Base-by-base conservation (phyloP, 2,329 filamentous ascomycete species). In the Diplodia sapinea region DNA sequence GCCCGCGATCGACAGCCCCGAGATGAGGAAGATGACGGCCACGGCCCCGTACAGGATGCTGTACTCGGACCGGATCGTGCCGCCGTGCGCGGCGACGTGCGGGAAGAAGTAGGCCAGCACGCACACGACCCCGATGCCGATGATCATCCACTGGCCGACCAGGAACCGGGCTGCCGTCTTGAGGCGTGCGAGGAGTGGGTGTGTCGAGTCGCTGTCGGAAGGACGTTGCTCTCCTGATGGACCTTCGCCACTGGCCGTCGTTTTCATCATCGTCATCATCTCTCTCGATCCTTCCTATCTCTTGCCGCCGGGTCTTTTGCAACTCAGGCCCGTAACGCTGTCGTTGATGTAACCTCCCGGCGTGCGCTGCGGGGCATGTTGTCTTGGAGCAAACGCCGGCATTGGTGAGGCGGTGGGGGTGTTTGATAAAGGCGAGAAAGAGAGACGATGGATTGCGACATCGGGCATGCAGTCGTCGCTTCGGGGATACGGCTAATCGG, bases 31-130 rank as follows among this genome's bases (percentile, higher is more conserved):
- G 51, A 68, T 68, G 66, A 68, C 33, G 51, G 66, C 66, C 4
- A 68, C 66, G 49, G 66, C 66, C 26, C 66, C 66, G 66, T 68
- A 68, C 36, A 68, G 66, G 51, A 68, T 64, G 57, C 57, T 63
- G 66, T 68, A 68, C 26, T 68, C 51, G 36, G 50, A 56, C 50
- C 66, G 57, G 57, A 68, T 68, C 50, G 31, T 15, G 26, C 66
- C 66, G 57, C 66, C 66, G 51, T 68, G 66, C 7, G 66, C 66
- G 12, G 66, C 66, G 50, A 68, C 51, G 51, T 47, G 40, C 4
- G 66, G 66, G 51, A 68, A 68, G 49, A 56, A 49, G 57, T 68
- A 64, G 50, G 57, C 66, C 12, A 68, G 57, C 20, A 50, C 29
- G 66, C 66, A 68, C 4, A 59, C 66, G 36, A 64, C 50, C n/a